phyloP scores from a whole-genome alignment of 2,329 filamentous ascomycete genomes.

The Epichloe sibirici region DNA sequence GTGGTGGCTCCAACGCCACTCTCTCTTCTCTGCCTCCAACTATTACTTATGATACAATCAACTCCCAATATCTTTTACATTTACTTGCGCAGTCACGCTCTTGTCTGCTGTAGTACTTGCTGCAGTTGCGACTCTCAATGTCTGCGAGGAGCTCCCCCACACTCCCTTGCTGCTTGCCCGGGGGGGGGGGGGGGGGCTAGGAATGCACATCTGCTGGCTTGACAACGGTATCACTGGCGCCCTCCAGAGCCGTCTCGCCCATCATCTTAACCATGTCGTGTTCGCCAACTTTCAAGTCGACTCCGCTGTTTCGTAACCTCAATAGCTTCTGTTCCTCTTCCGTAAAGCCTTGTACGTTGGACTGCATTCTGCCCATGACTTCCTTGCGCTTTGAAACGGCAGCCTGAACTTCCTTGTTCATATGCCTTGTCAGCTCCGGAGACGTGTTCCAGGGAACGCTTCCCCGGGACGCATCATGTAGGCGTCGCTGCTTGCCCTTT shows the following conservation, averaged over 20 bases:
- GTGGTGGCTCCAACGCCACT: too few species aligned
- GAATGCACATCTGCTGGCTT: background rate
- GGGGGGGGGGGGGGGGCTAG: background rate
- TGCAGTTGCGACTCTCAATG: slow-evolving; percentile 11
- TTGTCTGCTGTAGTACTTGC: slow-evolving; percentile 6
- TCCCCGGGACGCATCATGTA: slow-evolving; percentile 49
- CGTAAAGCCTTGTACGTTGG: slow-evolving; percentile 23
- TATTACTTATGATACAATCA: background rate
- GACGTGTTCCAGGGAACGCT: slow-evolving; percentile 49
- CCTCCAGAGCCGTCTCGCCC: slow-evolving; percentile 9
- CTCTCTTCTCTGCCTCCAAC: too few species aligned
- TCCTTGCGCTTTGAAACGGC: slow-evolving; percentile 21
- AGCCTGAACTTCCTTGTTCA: slow-evolving; percentile 19
- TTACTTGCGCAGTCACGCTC: slow-evolving; percentile 8
- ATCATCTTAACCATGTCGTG: slow-evolving; percentile 25
- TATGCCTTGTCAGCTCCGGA: slow-evolving; percentile 28
- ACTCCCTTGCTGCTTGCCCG: background rate
- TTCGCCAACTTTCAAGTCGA: slow-evolving; percentile 20
- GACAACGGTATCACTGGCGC: background rate
- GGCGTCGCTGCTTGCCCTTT: slow-evolving; percentile 56
- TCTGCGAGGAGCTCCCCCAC: slow-evolving; percentile 4
- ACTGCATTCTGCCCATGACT: slow-evolving; percentile 24
- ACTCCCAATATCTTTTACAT: background rate
- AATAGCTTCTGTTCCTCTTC: slow-evolving; percentile 26
- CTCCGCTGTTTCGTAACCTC: slow-evolving; percentile 13